Percentiles rank a stretch among this genome's conserved stretches.
These are phyloP conservation scores for Fagopyrum tataricum DNA, from an alignment of 148 eudicot genomes.

Conservation along the genomic window DNA sequence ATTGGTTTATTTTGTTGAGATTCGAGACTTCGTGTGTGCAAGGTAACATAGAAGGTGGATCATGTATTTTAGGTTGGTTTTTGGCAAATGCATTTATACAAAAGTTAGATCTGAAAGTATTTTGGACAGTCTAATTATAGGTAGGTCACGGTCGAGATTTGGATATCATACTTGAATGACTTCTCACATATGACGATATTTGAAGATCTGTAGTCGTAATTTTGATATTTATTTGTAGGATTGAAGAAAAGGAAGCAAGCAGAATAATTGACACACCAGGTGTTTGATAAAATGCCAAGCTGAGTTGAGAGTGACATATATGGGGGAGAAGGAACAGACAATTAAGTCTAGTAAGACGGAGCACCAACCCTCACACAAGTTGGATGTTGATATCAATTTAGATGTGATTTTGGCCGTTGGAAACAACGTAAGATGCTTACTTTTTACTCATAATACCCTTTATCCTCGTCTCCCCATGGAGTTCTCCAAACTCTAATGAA, in stretches of 20 bases:
- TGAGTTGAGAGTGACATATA: not conserved
- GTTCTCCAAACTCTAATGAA: too few species aligned
- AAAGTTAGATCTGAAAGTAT: not conserved
- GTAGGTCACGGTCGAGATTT: not conserved
- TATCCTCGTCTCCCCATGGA: too few species aligned
- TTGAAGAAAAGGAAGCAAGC: not conserved
- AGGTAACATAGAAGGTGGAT: not conserved
- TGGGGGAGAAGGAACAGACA: not conserved
- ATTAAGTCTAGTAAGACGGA: not conserved
- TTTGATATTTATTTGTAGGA: not conserved
- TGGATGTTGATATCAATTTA: too few species aligned
- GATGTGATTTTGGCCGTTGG: too few species aligned
- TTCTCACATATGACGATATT: too few species aligned
- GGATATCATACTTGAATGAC: too few species aligned
- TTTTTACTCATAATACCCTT: too few species aligned
- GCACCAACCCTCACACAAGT: not conserved
- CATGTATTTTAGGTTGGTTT: slow-evolving; percentile 4
- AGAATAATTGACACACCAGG: not conserved
- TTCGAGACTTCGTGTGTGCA: not conserved
- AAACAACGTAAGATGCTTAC: too few species aligned
- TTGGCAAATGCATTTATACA: not conserved
- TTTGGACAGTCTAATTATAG: not conserved
- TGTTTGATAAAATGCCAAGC: not conserved
- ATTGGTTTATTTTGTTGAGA: not conserved
- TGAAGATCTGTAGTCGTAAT: not conserved